phyloP scores from a whole-genome alignment of 768 basidiomycete species.

The Podaxis mareebaensis region DNA sequence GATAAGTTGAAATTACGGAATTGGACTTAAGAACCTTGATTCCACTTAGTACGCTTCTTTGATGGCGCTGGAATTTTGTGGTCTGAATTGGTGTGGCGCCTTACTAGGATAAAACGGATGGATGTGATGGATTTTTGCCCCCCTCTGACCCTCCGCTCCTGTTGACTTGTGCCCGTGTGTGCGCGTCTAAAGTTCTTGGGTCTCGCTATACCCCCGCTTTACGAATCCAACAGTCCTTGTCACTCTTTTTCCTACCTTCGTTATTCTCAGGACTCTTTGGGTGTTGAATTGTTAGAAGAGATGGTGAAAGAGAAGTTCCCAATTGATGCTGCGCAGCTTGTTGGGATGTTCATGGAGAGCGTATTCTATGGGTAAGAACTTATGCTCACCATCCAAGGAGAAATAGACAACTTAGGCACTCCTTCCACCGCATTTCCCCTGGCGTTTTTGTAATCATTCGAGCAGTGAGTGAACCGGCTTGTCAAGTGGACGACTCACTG shows the following conservation, averaged over 20 bases:
- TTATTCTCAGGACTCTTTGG: not conserved
- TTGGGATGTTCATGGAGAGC: conserved; percentile 41
- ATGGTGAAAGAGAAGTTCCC: conserved; percentile 28
- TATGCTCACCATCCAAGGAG: not conserved
- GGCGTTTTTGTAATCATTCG: not conserved
- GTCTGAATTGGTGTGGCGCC: not conserved
- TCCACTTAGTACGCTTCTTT: not conserved
- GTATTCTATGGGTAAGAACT: conserved; percentile 35
- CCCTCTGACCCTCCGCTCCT: not conserved
- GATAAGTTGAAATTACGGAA: not conserved
- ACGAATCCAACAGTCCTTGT: not conserved
- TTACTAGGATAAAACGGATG: not conserved
- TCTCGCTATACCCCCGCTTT: not conserved
- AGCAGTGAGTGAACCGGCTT: not conserved
- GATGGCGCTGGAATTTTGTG: not conserved
- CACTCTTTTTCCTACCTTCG: not conserved
- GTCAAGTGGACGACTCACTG: not conserved
- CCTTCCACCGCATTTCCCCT: not conserved
- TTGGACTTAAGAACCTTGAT: not conserved
- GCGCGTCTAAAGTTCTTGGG: not conserved
- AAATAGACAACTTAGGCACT: not conserved
- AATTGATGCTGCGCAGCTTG: conserved; percentile 38
- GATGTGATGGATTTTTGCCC: not conserved
- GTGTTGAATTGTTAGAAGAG: not conserved
- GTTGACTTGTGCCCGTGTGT: not conserved